phyloP scores from a whole-genome alignment of 2,329 filamentous ascomycete genomes.

The Tolypocladium sp. region DNA sequence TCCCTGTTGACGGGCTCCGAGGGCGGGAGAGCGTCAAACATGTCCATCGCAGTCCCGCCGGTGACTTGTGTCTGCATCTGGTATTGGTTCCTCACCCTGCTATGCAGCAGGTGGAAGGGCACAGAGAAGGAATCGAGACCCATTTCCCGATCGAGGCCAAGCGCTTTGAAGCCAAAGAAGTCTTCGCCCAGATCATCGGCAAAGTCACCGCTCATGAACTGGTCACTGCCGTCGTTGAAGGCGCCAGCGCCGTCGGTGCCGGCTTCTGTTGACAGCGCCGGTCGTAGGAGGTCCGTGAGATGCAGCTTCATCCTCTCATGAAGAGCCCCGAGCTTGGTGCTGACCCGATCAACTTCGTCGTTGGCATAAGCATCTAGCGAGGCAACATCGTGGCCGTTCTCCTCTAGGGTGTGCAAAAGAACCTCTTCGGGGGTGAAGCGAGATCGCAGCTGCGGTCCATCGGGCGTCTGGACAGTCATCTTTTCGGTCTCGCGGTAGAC shows the following conservation, averaged over 20 bases:
- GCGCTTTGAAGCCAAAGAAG: constrained; percentile 96
- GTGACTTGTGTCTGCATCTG: constrained; percentile 64
- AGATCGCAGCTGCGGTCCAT: constrained; percentile 41
- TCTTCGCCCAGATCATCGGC: constrained; percentile 96
- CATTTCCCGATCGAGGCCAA: constrained; percentile 86
- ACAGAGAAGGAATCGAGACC: constrained; percentile 82
- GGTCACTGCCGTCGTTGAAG: constrained; percentile 94
- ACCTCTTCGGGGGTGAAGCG: constrained; percentile 79
- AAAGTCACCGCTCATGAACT: constrained; percentile 94
- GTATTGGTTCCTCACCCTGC: constrained; percentile 77
- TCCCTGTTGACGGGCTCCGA: constrained; percentile 73
- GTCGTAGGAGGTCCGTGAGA: constrained; percentile 84
- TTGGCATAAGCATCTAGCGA: constrained; percentile 78
- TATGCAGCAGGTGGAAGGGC: constrained; percentile 87
- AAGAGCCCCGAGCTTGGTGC: constrained; percentile 68
- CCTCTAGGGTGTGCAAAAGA: constrained; percentile 74
- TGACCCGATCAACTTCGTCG: constrained; percentile 84
- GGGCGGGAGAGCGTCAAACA: constrained; percentile 60
- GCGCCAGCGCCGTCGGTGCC: constrained; percentile 78
- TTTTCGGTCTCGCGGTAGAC: constrained; percentile 78
- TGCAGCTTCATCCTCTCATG: constrained; percentile 94
- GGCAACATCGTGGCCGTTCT: constrained; percentile 76
- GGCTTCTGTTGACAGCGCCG: constrained; percentile 66
- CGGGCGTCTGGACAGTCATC: constrained; percentile 42
- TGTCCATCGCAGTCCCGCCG: constrained; percentile 44